These are phyloP conservation scores for Ascochyta fabae DNA, from an alignment of 2,329 filamentous ascomycete species.

Conservation along the genomic window DNA sequence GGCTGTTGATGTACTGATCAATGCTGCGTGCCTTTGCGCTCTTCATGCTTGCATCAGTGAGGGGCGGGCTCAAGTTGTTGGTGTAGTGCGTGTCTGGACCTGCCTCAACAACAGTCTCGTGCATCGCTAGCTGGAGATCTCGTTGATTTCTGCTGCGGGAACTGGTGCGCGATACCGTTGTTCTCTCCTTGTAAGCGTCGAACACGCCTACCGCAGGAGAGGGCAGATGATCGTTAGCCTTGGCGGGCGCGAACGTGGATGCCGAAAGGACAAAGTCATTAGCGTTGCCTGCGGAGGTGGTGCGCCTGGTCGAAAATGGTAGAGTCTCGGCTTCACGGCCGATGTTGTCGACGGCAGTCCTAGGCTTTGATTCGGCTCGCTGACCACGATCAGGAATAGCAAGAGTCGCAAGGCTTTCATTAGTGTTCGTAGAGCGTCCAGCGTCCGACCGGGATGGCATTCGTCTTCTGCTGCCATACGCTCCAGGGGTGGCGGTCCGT, in stretches of 20 bases:
- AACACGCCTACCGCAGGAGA: slow-evolving; percentile 72
- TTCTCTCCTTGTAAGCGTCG: slow-evolving; percentile 67
- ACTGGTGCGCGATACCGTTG: slow-evolving; percentile 68
- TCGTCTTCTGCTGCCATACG: slow-evolving; percentile 67
- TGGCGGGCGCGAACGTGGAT: slow-evolving; percentile 42
- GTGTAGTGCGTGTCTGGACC: slow-evolving; percentile 50
- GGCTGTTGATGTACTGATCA: slow-evolving; percentile 84
- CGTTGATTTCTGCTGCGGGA: slow-evolving; percentile 81
- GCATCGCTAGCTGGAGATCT: slow-evolving; percentile 62
- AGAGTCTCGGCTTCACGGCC: slow-evolving; percentile 51
- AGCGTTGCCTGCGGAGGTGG: slow-evolving; percentile 62
- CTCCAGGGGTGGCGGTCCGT: slow-evolving; percentile 63
- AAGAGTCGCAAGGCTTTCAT: slow-evolving; percentile 42
- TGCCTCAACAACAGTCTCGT: slow-evolving; percentile 52
- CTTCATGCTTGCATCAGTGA: slow-evolving; percentile 58
- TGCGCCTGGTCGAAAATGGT: slow-evolving; percentile 44
- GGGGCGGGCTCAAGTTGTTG: slow-evolving; percentile 59
- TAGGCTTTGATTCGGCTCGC: slow-evolving; percentile 38
- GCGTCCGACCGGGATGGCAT: slow-evolving; percentile 59
- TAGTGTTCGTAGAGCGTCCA: slow-evolving; percentile 41
- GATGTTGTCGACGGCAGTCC: slow-evolving; percentile 48
- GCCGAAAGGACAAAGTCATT: slow-evolving; percentile 56
- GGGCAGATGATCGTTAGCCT: slow-evolving; percentile 56
- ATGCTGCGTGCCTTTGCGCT: slow-evolving; percentile 70
- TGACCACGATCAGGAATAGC: slow-evolving; percentile 46